Evolutionary conservation across 306 rosid species (phyloP), one percentile per base, ranked within the genome.

Genomic region (Dryas alaskensis): DNA sequence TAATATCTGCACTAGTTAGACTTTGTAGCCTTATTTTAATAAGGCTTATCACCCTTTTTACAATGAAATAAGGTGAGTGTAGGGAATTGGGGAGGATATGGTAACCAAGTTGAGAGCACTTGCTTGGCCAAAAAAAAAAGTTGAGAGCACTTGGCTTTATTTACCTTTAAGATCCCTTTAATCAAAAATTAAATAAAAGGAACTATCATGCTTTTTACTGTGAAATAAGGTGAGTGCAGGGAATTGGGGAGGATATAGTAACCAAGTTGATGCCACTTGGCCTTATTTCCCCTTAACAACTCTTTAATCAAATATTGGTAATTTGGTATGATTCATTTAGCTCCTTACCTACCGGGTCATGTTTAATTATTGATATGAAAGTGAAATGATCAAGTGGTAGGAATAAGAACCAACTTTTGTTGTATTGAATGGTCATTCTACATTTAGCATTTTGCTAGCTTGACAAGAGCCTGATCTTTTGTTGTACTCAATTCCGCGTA

Each of bases 231-330:
- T 11, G 0, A 63, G 27, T 42, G 67, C 31, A 14, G 49, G 4
- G 10, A 40, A 40, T 42, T 40, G 4, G 12, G 27, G 49, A 62
- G 10, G 12, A 62, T 45, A 45, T 16, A n/a, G 6, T 61, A 39
- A 60, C 6, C 14, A 43, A n/a, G 11, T 46, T 44, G 52, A 65
- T 11, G 2, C 22, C 8, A 45, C 48, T 8, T 45, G 48, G 8
- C 48, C 48, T 45, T 2, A 5, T 5, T 45, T 45, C 48, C 6
- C 48, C 6, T 45, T 45, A 45, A 44, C 39, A 31, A 4, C 61
- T 48, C 57, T 27, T 27, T 48, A 48, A 67, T 48, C 25, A 48
- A 67, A 8, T 68, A 68, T 68, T 50, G 60, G 27, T 68, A 1
- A 31, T 1, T 31, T 31, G 37, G 37, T 31, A 31, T 14, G 60